Conservation (phyloP, 148 eudicot species). For the Spergularia marina region DNA sequence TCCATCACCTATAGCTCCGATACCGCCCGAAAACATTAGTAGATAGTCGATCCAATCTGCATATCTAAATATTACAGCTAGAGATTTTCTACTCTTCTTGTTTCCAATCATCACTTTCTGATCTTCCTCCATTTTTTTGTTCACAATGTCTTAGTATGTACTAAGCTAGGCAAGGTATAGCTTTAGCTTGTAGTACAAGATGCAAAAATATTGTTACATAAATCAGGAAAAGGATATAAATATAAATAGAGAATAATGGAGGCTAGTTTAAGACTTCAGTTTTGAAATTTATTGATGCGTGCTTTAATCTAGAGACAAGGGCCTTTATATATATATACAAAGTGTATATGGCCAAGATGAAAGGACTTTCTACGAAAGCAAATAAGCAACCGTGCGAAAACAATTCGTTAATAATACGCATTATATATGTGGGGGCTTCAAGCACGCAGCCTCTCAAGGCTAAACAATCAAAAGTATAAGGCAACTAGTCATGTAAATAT, state of each 20-base stretch:
- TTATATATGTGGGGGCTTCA: too few species aligned
- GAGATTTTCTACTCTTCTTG: slow-evolving; percentile 27
- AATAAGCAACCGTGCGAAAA: neutral
- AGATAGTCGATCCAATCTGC: slow-evolving; percentile 60
- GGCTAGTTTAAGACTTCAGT: neutral
- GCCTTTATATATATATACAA: neutral
- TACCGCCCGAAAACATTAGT: slow-evolving; percentile 64
- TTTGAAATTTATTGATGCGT: neutral
- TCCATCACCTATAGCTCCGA: slow-evolving; percentile 97
- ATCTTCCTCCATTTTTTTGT: slow-evolving; percentile 14
- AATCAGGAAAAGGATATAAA: neutral
- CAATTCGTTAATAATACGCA: too few species aligned
- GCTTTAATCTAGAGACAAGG: neutral
- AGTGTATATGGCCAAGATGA: neutral
- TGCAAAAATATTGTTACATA: neutral
- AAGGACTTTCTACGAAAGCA: slow-evolving; percentile 13
- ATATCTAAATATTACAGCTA: slow-evolving; percentile 51
- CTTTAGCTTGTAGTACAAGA: slow-evolving; percentile 10
- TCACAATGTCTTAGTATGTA: neutral
- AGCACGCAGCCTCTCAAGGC: too few species aligned
- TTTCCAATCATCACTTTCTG: slow-evolving; percentile 11
- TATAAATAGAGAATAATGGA: neutral
- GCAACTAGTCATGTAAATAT: too few species aligned
- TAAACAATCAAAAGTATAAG: too few species aligned
- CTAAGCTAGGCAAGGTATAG: neutral